Evolutionary conservation across 805 yeast genomes (phyloP), one percentile per base, ranked within the genome.

Genomic region (Blastobotrys mokoenaii): DNA sequence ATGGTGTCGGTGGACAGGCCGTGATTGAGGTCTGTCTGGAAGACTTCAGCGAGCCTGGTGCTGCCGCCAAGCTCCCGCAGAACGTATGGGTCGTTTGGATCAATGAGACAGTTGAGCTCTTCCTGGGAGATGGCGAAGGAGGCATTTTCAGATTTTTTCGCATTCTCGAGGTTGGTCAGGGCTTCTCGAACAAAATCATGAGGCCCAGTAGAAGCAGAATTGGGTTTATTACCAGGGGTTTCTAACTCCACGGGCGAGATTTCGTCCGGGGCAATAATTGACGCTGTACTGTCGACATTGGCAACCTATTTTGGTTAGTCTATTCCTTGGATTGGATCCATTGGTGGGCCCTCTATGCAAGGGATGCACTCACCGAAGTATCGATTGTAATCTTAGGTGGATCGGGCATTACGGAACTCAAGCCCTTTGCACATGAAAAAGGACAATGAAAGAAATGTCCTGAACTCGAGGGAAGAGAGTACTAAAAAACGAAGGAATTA

Each of bases 41-140:
- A 57, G 11, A 53, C 54, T 5, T 40, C 31, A 8, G 57, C 61
- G 2, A 68, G 57, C 12, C 56, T 55, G 4, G 51, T 52, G 14
- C 61, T 51, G 8, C 72, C 72, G 27, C 72, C 73, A 44, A 69
- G 49, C 30, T 59, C 64, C 20, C 55, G 46, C 18, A 68, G 50
- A 20, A 66, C 58, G 36, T 54, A 58, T 3, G 67, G 59, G 38
- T 64, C 63, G 42, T 66, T 66, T 18, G 71, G 69, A 48, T 65
- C 71, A 14, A 63, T 52, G 37, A 68, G 60, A 27, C 51, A 46
- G 25, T 45, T 38, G 29, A 56, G 53, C 45, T 56, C 55, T 11
- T 40, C 48, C n/a, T 14, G 27, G 12, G 45, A 31, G 15, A n/a
- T 17, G 16, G 59, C 52, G 30, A 48, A 38, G 42, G 38, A 40